Conservation (phyloP, 352 stramenopile genomes). For the Phytophthora sp. region DNA sequence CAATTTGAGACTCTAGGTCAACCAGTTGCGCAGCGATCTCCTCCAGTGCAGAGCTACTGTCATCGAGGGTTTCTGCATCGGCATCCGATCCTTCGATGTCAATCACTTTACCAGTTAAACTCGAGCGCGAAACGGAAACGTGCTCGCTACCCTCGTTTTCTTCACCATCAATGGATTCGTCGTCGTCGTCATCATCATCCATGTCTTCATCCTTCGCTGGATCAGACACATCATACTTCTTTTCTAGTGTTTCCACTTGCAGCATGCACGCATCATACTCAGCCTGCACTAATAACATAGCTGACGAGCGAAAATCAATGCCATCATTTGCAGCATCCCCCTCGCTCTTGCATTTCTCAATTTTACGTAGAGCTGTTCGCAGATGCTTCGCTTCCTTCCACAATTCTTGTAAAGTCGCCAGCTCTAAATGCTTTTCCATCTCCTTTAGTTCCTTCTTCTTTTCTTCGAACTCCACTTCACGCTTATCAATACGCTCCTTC, state of each 20-base stretch:
- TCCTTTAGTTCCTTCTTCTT: conserved; percentile 81
- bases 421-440: conserved; percentile 78
- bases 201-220: conserved; percentile 59
- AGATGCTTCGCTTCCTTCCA: conserved; percentile 80
- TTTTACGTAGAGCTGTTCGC: conserved; percentile 60
- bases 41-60: conserved; percentile 45
- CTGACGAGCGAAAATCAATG: conserved; percentile 72
- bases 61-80: conserved; percentile 33
- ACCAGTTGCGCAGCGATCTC: conserved; percentile 65
- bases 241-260: conserved; percentile 66
- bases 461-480: conserved; percentile 67
- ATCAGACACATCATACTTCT: conserved; percentile 75
- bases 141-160: conserved; percentile 30
- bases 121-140: conserved; percentile 18
- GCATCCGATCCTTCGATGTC: conserved; percentile 31
- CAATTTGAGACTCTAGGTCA: conserved; percentile 71
- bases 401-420: conserved; percentile 70
- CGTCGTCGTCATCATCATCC: conserved; percentile 54
- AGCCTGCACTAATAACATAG: conserved; percentile 73
- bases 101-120: conserved; percentile 21
- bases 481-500: conserved; percentile 75
- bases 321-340: conserved; percentile 54
- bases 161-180: conserved; percentile 57
- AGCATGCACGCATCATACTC: conserved; percentile 77
- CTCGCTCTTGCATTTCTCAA: conserved; percentile 76